These are phyloP conservation scores for Pestalotiopsis sp. DNA, from an alignment of 2,329 filamentous ascomycete species.

Conservation along the genomic window DNA sequence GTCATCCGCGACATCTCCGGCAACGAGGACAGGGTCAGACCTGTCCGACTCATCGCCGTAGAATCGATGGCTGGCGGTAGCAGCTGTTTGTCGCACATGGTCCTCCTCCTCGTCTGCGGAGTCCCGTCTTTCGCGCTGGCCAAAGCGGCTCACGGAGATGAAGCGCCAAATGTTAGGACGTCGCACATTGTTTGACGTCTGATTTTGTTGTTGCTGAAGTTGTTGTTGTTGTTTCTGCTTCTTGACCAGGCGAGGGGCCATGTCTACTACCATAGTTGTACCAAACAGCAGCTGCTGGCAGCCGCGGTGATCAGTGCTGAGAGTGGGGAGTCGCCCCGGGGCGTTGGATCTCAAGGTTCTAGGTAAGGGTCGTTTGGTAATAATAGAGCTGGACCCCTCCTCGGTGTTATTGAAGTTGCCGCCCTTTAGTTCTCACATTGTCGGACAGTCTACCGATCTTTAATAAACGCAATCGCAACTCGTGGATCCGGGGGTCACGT, in stretches of 20 bases:
- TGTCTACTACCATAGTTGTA: not conserved
- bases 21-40: slow-evolving; percentile 3
- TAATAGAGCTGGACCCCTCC: not conserved
- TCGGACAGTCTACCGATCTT: not conserved
- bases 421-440: not conserved
- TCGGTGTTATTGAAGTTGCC: not conserved
- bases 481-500: not conserved
- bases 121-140: not conserved
- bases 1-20: not conserved
- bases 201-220: not conserved
- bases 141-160: slow-evolving; percentile 4
- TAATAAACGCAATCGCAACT: not conserved
- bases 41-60: slow-evolving; percentile 1
- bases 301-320: not conserved
- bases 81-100: not conserved
- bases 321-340: no score
- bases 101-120: slow-evolving; percentile 7
- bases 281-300: not conserved
- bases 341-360: not conserved
- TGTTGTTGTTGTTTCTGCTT: slow-evolving; percentile 2
- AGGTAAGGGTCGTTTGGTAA: not conserved
- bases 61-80: not conserved
- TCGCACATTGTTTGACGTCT: not conserved
- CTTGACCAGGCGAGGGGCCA: slow-evolving; percentile 8
- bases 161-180: slow-evolving; percentile 10